These are phyloP conservation scores for Lagenaria siceraria DNA, from an alignment of 306 rosid species.

Conservation along the genomic window DNA sequence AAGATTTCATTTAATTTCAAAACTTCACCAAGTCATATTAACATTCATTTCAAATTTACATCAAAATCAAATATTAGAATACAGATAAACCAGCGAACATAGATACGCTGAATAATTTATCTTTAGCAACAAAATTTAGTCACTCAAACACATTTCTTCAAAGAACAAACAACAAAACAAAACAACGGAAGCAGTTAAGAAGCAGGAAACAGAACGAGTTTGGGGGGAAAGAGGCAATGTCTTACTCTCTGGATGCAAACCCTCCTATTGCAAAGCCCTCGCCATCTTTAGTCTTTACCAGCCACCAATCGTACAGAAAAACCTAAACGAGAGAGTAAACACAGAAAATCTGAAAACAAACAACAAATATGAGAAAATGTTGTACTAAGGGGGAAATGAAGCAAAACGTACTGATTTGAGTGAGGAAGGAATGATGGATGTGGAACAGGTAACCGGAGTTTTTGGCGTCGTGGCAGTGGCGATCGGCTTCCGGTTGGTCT, in stretches of 20 bases:
- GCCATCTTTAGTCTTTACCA: constrained; percentile 10
- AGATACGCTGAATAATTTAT: background rate
- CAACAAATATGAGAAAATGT: background rate
- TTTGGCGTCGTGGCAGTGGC: background rate
- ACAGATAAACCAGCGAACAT: background rate
- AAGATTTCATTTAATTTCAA: background rate
- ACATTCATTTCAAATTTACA: background rate
- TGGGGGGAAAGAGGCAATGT: background rate
- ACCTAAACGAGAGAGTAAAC: constrained; percentile 9
- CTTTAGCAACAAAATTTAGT: background rate
- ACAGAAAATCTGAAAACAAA: background rate
- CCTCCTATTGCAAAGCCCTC: constrained; percentile 32
- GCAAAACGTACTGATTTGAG: constrained; percentile 13
- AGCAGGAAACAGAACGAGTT: no score
- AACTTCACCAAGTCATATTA: background rate
- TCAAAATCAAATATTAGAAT: background rate
- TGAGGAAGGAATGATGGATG: constrained; percentile 9
- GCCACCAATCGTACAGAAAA: constrained; percentile 35
- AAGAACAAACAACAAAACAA: background rate
- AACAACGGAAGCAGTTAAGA: background rate
- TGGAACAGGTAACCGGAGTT: background rate
- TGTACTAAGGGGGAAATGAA: background rate
- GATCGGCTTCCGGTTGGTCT: background rate
- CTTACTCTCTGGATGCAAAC: constrained; percentile 19
- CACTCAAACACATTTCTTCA: background rate